Evolutionary conservation across 768 basidiomycete species (phyloP), one percentile per base, ranked within the genome.

Genomic region (Rhodotorula toruloides): DNA sequence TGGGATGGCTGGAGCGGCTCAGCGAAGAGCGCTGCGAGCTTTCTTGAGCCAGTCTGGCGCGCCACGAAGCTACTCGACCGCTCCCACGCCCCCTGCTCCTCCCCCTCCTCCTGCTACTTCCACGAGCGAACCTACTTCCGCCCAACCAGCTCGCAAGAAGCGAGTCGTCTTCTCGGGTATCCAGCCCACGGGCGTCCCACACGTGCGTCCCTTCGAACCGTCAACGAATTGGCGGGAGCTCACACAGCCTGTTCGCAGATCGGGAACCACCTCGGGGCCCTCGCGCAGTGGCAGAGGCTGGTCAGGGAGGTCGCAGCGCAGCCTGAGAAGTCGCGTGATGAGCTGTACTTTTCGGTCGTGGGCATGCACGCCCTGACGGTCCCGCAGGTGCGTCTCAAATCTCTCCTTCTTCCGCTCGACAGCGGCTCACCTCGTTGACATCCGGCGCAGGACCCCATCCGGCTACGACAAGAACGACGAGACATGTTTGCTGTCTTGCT

Each of bases 301-400:
- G 90, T 94, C 77, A 80, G 82, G 48, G 79, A 67, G 34, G 67
- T 61, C 43, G 60, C 43, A 31, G 53, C 31, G 12, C 71, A 75
- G 42, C 58, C 82, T 44, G 82, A 86, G 0, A 74, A 75, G 14
- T 80, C 82, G 1, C 79, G 83, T 16, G 87, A 90, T 74, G 79
- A 81, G 58, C 81, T 92, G 14, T 77, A 94, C 31, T 93, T 89
- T 77, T 87, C 89, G 2, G 86, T 96, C 68, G 93, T 93, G 19
- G 93, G 93, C 36, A 87, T 91, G 83, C 94, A 98, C 76, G 92
- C 93, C 17, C 81, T 97, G 73, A 97, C 92, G 4, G 80, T 98
- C 32, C 91, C 91, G 10, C 91, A 94, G 80, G 81, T 48, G 6
- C 34, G 67, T 47, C 54, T 17, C 53, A 12, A 14, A 25, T 21